Conservation (phyloP, 768 basidiomycete species). For the Boletus tomentosulus region DNA sequence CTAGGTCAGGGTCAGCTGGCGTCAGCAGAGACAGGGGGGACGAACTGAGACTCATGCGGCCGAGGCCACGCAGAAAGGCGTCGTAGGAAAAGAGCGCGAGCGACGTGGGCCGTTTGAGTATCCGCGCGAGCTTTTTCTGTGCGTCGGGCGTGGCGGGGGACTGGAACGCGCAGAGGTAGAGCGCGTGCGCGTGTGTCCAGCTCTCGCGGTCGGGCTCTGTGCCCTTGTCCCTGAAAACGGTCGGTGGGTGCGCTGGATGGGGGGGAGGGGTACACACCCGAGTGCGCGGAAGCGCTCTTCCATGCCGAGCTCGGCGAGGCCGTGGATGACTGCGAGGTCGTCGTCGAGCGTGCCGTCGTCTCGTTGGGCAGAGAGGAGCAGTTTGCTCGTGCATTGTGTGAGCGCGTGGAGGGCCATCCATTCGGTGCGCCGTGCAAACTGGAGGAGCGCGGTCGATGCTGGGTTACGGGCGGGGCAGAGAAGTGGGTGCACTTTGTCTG, state of each 20-base stretch:
- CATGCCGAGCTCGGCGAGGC: constrained; percentile 73
- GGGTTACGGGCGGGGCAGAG: constrained; percentile 77
- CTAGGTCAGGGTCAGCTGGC: constrained; percentile 29
- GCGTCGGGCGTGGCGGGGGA: constrained; percentile 47
- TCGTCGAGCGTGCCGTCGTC: constrained; percentile 33
- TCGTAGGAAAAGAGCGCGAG: constrained; percentile 72
- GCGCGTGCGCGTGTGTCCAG: constrained; percentile 64
- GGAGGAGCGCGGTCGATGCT: constrained; percentile 53
- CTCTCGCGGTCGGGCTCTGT: constrained; percentile 56
- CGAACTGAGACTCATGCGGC: constrained; percentile 76
- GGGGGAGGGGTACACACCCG: constrained; percentile 6
- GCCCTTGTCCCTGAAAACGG: constrained; percentile 28
- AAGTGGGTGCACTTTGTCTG: constrained; percentile 60
- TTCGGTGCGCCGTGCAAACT: constrained; percentile 52
- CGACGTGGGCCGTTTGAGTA: constrained; percentile 49
- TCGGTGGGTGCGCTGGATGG: background rate
- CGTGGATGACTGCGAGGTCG: constrained; percentile 53
- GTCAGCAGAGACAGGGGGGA: background rate
- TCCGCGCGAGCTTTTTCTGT: constrained; percentile 52
- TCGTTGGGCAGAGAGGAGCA: constrained; percentile 52
- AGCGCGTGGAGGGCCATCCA: constrained; percentile 77
- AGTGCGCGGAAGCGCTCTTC: constrained; percentile 52
- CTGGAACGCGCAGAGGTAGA: constrained; percentile 60
- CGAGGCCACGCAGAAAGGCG: constrained; percentile 66
- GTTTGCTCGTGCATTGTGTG: constrained; percentile 57